Base-by-base conservation (phyloP, 306 rosid species). In the Corylus avellana region DNA sequence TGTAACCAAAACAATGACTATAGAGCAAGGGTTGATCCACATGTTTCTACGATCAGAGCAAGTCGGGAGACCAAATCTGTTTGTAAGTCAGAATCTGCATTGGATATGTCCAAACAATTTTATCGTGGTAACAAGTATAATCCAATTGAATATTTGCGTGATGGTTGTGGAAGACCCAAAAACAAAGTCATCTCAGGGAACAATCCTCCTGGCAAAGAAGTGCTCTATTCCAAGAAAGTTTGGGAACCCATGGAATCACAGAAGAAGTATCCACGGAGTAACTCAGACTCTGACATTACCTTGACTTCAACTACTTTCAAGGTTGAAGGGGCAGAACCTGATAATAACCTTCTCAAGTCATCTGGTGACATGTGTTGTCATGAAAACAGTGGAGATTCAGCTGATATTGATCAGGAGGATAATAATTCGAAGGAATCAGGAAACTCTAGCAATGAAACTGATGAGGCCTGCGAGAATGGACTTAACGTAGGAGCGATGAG, bases 181-280 rank as follows among this genome's bases (percentile, higher is more conserved):
- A 85, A 75, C 89, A 93, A 91, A 87, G 78, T 83, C 84, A 72
- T 62, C 78, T 50, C 53, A 46, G 93, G 86, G 83, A 90, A 80
- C 86, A 80, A 80, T 87, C 59, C 89, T 70, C 79, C 92, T 49
- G 71, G 84, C 70, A 86, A 86, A 86, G 98, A 95, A 74, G 80
- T 81, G 77, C 85, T 84, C 85, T 89, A 91, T 75, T 72, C 94
- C 27, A 93, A 90, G 86, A 93, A 89, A 85, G 97, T 90, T 61
- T 96, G 99, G 99, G 99, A 96, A 84, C 98, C 98, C 74, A 59
- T 83, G 70, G 97, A 91, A 75, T 84, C 93, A 54, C 92, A 81
- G 58, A 94, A 92, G 86, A 94, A 91, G 85, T 88, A 89, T 86
- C 87, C 83, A 57, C 77, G 84, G 64, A 91, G 91, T 80, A 90